Evolutionary conservation across 176 grass and related monocot species (phyloP), one percentile per base, ranked within the genome.

Genomic region (Cocos nucifera): DNA sequence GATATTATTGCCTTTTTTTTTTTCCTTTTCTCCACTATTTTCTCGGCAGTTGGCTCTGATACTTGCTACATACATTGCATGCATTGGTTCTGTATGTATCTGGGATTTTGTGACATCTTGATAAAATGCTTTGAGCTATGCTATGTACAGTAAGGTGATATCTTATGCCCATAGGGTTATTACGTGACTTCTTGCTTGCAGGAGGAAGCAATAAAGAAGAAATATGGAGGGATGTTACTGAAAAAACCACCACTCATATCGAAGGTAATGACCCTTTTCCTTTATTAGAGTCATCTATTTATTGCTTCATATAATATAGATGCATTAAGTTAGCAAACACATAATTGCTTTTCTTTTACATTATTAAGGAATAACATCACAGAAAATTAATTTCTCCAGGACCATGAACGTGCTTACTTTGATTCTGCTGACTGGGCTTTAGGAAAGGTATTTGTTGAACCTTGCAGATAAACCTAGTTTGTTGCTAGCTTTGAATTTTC

Each of bases 361-460:
- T 44, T 44, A 44, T 12, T 44, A 9, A 14, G 35, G 9, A 44
- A 44, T 44, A 44, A 44, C 35, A 44, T 44, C 35, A 44, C 35
- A 44, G 23, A 35, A 17, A 53, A 76, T 63, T 71, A 73, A 61
- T 29, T 75, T 68, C 32, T 54, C 19, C 73, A 97, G 92, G 92
- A 97, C 51, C 92, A 91, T 75, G 87, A 97, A 49, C 73, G 81
- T n/a, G 92, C 92, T 30, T 91, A 67, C 73, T 97, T 97, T 82
- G 87, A 97, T 82, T 97, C 92, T 63, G 81, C 87, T 82, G 92
- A 97, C 73, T 97, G 92, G 87, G 92, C 92, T 75, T 60, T 97
- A 66, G 87, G 92, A 73, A 97, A 97, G 87, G 92, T 88, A 81
- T 32, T 9, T 44, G 35, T 14, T 12, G 35, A 44, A 14, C 35